Conservation (phyloP, 495 filamentous ascomycete genomes). For the Aspergillus incahuasiensis region DNA sequence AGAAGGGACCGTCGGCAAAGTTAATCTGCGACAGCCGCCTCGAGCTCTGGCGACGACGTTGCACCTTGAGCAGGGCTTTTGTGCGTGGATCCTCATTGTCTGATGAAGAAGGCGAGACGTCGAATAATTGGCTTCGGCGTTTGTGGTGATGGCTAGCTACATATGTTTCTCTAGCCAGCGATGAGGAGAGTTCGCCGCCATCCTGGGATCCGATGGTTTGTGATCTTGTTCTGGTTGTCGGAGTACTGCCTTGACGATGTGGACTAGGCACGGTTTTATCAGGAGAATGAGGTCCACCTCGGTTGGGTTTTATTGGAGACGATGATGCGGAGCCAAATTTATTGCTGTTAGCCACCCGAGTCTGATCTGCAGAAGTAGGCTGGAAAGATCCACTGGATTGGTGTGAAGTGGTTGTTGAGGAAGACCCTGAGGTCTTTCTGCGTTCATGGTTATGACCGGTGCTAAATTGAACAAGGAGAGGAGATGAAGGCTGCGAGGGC, state of each 20-base stretch:
- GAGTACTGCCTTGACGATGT: slow-evolving; percentile 40
- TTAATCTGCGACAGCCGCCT: slow-evolving; percentile 86
- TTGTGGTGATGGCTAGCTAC: slow-evolving; percentile 76
- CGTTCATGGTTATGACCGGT: slow-evolving; percentile 69
- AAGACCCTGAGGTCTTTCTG: slow-evolving; percentile 79
- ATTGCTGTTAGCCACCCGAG: slow-evolving; percentile 34
- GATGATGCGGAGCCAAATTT: slow-evolving; percentile 65
- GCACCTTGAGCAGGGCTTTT: slow-evolving; percentile 88
- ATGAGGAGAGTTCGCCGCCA: slow-evolving; percentile 59
- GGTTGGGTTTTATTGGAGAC: slow-evolving; percentile 72
- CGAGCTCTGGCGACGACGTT: slow-evolving; percentile 86
- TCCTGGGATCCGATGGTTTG: slow-evolving; percentile 94
- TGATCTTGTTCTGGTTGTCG: slow-evolving; percentile 64
- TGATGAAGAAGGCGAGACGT: slow-evolving; percentile 94
- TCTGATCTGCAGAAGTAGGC: slow-evolving; percentile 62
- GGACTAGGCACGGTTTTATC: slow-evolving; percentile 43
- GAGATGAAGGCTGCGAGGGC: slow-evolving; percentile 89
- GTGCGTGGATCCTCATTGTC: slow-evolving; percentile 93
- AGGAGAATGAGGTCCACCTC: slow-evolving; percentile 50
- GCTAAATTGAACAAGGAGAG: slow-evolving; percentile 86
- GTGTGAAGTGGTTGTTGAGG: slow-evolving; percentile 74
- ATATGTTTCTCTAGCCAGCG: slow-evolving; percentile 58
- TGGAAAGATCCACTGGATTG: slow-evolving; percentile 69
- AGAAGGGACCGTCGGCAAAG: slow-evolving; percentile 73
- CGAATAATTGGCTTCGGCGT: slow-evolving; percentile 88